phyloP scores from a whole-genome alignment of 805 yeast genomes.

The Jamesozyma piceae region DNA sequence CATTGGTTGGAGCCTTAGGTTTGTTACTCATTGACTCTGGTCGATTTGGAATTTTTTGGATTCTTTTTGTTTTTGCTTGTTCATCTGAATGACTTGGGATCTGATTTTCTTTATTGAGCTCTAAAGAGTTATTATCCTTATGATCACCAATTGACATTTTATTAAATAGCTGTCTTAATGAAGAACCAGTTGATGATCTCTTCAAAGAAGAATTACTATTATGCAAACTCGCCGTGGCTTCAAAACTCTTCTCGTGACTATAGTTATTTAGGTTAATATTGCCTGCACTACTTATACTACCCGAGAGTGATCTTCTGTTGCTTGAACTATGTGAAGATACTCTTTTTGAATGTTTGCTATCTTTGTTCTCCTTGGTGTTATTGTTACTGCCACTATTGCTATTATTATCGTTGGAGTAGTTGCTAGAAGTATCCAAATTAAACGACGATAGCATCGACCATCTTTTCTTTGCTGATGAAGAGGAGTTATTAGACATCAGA shows the following conservation, averaged over 20 bases:
- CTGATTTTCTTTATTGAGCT: neutral
- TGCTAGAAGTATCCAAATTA: conserved; percentile 9
- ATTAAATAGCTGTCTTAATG: conserved; percentile 25
- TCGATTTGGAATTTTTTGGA: neutral
- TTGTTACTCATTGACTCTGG: neutral
- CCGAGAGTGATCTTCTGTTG: conserved; percentile 6
- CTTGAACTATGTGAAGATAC: conserved; percentile 10
- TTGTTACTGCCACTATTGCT: too few species aligned
- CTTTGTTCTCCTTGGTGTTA: too few species aligned
- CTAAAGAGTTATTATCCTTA: neutral
- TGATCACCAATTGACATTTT: conserved; percentile 19
- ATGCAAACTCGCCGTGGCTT: neutral
- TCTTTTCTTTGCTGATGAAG: conserved; percentile 24
- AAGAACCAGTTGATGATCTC: conserved; percentile 27
- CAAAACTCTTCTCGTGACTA: neutral
- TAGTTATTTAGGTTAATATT: neutral
- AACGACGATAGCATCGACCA: conserved; percentile 25
- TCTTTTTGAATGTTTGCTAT: conserved; percentile 6
- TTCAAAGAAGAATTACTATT: conserved; percentile 7
- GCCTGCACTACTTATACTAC: neutral
- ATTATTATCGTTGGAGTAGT: conserved; percentile 1
- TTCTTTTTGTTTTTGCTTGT: neutral
- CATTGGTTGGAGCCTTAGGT: neutral
- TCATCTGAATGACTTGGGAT: conserved; percentile 11
- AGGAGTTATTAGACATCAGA: conserved; percentile 22